Base-by-base conservation (phyloP, 495 filamentous ascomycete genomes). In the Daldinia caldariorum region DNA sequence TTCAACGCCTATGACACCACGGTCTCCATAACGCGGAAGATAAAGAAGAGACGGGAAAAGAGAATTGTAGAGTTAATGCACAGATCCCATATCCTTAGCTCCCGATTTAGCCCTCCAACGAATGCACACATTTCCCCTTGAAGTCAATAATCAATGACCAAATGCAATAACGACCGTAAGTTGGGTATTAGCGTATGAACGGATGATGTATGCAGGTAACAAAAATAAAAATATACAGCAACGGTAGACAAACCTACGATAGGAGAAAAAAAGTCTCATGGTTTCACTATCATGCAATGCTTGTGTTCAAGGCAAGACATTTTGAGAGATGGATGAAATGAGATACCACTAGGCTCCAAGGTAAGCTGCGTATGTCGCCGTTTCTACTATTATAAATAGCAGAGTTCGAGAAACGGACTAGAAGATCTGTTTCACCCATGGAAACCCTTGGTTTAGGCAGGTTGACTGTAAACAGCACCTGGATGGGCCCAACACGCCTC, bases 91-190 rank as follows among this genome's bases (percentile, higher is more conserved):
- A 12, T 47, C 43, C 43, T 20, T 1, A 47, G 43, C 43, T 47
- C 18, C 43, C 5, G 43, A 22, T 47, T 47, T 47, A 47, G 7
- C 13, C 51, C 45, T 49, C 50, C 22, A 54, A 57, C 29, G 16
- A 35, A 43, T 13, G 26, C 20, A 32, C n/a, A 22, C 29, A 16
- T 37, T 20, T 41, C 10, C 8, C 35, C 20, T 13, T 35, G 18
- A 26, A 38, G 18, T 56, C 50, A 12, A 61, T 49, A 63, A 37
- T 58, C 38, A 55, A 60, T 49, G 22, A 58, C 20, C 26, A 38
- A 37, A 69, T 58, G 57, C 66, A 53, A 72, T 69, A 72, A 73
- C 51, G 70, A 73, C 35, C 38, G 70, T 73, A 34, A 51, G 57
- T 35, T 54, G 70, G 66, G 65, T 69, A 69, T 73, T 66, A 58